Percentiles rank a stretch among this genome's conserved stretches.
These are phyloP conservation scores for Liquidambar formosana DNA, from an alignment of 164 flowering plant species.

Conservation along the genomic window DNA sequence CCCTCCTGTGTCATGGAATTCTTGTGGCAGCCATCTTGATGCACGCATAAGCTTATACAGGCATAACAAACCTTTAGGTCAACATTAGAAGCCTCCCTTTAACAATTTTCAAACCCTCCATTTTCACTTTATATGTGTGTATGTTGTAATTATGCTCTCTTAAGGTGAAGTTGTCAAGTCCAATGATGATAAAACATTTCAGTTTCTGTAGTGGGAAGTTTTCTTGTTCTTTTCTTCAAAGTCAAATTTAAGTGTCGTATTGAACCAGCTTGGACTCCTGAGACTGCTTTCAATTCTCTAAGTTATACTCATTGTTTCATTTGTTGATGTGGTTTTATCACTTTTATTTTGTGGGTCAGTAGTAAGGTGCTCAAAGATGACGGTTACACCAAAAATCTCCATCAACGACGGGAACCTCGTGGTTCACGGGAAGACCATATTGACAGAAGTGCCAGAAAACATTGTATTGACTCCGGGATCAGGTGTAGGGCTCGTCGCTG, in stretches of 20 bases:
- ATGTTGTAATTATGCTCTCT: too few species aligned
- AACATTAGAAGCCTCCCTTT: neutral
- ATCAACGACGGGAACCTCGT: conserved; percentile 80
- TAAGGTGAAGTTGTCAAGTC: too few species aligned
- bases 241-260: too few species aligned
- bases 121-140: neutral
- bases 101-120: neutral
- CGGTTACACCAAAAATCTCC: conserved; percentile 72
- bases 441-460: conserved; percentile 85
- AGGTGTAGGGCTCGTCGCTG: conserved; percentile 60
- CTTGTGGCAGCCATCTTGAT: conserved; percentile 2
- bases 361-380: conserved; percentile 49
- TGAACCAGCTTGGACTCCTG: too few species aligned
- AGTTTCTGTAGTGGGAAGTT: too few species aligned
- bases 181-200: too few species aligned
- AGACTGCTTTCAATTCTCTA: too few species aligned
- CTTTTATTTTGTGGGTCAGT: conserved; percentile 17
- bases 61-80: neutral
- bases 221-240: too few species aligned
- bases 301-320: neutral
- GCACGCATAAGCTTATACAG: neutral
- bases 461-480: conserved; percentile 78
- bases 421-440: conserved; percentile 85
- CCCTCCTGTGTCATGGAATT: conserved; percentile 2
- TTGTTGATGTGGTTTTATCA: conserved; percentile 1